phyloP scores from a whole-genome alignment of 371 early-diverging fungal genomes.

The Syncephalastrum sp. region DNA sequence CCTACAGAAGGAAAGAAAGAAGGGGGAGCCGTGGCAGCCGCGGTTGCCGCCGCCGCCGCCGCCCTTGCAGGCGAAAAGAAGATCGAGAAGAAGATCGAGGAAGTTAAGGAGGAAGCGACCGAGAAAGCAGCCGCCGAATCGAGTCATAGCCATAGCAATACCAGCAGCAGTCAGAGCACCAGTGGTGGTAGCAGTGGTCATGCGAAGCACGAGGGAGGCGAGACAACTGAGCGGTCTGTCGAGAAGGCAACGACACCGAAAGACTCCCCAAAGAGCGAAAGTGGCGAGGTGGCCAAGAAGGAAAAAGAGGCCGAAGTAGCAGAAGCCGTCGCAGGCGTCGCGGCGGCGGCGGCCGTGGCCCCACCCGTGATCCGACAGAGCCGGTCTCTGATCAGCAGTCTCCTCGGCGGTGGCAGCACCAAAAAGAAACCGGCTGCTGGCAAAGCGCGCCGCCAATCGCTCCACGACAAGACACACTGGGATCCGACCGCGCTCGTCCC shows the following conservation, averaged over 20 bases:
- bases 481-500: conserved; percentile 9
- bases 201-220: neutral
- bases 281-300: neutral
- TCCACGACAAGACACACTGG: conserved; percentile 6
- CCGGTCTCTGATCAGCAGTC: conserved; percentile 8
- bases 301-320: conserved; percentile 1
- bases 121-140: neutral
- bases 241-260: too few relatives aligned
- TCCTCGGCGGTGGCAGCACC: conserved; percentile 3
- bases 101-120: conserved; percentile 5
- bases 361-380: conserved; percentile 8
- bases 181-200: neutral
- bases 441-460: neutral
- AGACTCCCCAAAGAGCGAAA: neutral
- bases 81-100: neutral
- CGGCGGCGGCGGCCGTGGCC: neutral
- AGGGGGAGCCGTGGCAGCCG: neutral
- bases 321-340: neutral
- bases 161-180: conserved; percentile 2
- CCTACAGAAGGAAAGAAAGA: neutral
- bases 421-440: neutral
- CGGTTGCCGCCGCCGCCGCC: too few relatives aligned
- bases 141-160: neutral
- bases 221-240: neutral
- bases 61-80: neutral